Conservation (phyloP, 257 asterid species). For the Petunia secreta region DNA sequence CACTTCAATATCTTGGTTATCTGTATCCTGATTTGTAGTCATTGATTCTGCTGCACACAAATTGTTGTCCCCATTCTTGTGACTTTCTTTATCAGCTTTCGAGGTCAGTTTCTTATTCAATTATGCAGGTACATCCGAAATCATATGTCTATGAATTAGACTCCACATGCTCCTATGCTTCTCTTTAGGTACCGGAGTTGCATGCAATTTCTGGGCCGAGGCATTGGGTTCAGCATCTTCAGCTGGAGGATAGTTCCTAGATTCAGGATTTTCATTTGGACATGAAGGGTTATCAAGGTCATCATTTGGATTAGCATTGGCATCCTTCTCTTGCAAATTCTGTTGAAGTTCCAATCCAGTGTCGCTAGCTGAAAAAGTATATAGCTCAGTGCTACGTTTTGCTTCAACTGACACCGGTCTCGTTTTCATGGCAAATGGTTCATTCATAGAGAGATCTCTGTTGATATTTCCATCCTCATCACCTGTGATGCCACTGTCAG, state of each 20-base stretch:
- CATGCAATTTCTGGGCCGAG: background rate
- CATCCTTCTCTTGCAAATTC: constrained; percentile 23
- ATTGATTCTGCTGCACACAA: constrained; percentile 29
- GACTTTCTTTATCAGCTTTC: constrained; percentile 27
- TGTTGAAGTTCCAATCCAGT: constrained; percentile 8
- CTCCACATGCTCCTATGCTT: constrained; percentile 48
- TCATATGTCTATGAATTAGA: constrained; percentile 43
- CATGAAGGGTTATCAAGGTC: constrained; percentile 20
- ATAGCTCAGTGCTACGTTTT: constrained; percentile 25
- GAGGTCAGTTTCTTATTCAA: background rate
- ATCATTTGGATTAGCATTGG: constrained; percentile 34
- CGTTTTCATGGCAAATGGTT: constrained; percentile 18
- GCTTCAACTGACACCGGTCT: constrained; percentile 35
- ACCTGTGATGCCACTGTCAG: constrained; percentile 23
- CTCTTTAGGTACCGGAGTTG: constrained; percentile 15
- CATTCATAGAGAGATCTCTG: constrained; percentile 12
- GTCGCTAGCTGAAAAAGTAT: constrained; percentile 36
- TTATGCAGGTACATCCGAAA: constrained; percentile 32
- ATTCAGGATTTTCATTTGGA: constrained; percentile 34
- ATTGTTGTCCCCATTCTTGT: constrained; percentile 30
- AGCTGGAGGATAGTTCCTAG: background rate
- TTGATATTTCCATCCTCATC: background rate
- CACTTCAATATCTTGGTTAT: constrained; percentile 53
- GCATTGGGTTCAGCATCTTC: constrained; percentile 10
- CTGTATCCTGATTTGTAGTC: constrained; percentile 34